phyloP scores from a whole-genome alignment of 805 yeast genomes.

The Metschnikowia drakensbergensis region DNA sequence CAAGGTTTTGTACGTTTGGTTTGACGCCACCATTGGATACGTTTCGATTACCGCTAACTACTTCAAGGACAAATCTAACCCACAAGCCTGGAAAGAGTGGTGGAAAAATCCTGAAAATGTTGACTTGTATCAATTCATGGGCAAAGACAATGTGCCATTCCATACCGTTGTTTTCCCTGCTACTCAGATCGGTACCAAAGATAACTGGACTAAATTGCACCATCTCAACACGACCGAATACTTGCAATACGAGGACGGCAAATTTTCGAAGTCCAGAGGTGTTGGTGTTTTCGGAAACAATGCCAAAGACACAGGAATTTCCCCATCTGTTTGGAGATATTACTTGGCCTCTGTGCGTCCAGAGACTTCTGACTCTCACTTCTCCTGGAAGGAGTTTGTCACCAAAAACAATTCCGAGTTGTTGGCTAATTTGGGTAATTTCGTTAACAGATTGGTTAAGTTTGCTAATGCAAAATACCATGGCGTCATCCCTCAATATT shows the following conservation, averaged over 20 bases:
- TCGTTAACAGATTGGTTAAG: slow-evolving; percentile 89
- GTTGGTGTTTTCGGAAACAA: slow-evolving; percentile 98
- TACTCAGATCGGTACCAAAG: slow-evolving; percentile 81
- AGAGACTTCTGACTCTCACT: slow-evolving; percentile 92
- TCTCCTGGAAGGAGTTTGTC: slow-evolving; percentile 96
- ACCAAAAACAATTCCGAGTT: slow-evolving; percentile 90
- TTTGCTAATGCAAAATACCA: slow-evolving; percentile 87
- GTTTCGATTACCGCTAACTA: slow-evolving; percentile 94
- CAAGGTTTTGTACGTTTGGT: slow-evolving; percentile 97
- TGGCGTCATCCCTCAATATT: slow-evolving; percentile 77
- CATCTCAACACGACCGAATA: slow-evolving; percentile 95
- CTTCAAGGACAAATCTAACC: slow-evolving; percentile 45
- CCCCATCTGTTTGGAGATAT: slow-evolving; percentile 97
- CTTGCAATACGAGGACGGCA: slow-evolving; percentile 96
- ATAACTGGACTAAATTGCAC: slow-evolving; percentile 85
- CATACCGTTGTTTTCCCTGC: slow-evolving; percentile 98
- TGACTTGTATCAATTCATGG: slow-evolving; percentile 93
- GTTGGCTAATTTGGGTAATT: slow-evolving; percentile 94
- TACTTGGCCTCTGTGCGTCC: slow-evolving; percentile 91
- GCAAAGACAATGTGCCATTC: slow-evolving; percentile 98
- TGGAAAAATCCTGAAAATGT: slow-evolving; percentile 94
- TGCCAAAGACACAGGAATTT: slow-evolving; percentile 87
- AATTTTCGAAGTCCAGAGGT: slow-evolving; percentile 96
- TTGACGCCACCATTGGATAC: slow-evolving; percentile 97
- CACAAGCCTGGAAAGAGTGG: slow-evolving; percentile 75